Conservation (phyloP, 2,329 filamentous ascomycete genomes). For the Cladosporium colombiae region DNA sequence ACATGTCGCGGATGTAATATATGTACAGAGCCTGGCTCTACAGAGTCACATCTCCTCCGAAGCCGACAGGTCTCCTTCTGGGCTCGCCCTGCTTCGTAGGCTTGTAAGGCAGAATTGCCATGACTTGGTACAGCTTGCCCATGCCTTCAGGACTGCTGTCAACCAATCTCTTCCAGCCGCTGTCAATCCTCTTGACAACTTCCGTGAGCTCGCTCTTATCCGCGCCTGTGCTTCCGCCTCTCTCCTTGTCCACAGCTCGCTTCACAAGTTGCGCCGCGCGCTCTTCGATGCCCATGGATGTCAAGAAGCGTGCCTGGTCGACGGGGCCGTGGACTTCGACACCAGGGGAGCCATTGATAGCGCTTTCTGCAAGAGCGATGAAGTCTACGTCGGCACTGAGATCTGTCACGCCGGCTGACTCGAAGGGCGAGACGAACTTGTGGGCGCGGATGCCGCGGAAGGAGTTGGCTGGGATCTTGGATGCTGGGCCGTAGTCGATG, state of each 20-base stretch:
- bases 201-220: slow-evolving; percentile 47
- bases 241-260: slow-evolving; percentile 39
- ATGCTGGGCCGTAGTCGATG: slow-evolving; percentile 84
- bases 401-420: slow-evolving; percentile 78
- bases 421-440: slow-evolving; percentile 74
- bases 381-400: slow-evolving; percentile 95
- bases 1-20: neutral
- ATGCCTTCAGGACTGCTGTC: slow-evolving; percentile 81
- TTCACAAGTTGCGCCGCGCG: slow-evolving; percentile 68
- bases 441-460: slow-evolving; percentile 85
- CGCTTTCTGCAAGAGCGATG: slow-evolving; percentile 77
- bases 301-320: slow-evolving; percentile 78
- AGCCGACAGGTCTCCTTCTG: slow-evolving; percentile 78
- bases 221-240: slow-evolving; percentile 36
- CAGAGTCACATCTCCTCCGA: slow-evolving; percentile 67
- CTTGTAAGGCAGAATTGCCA: slow-evolving; percentile 75
- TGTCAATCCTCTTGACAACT: slow-evolving; percentile 64
- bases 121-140: slow-evolving; percentile 91
- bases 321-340: slow-evolving; percentile 93
- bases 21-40: slow-evolving; percentile 14
- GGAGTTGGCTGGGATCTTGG: slow-evolving; percentile 81
- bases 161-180: slow-evolving; percentile 78
- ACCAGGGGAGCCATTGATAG: slow-evolving; percentile 70
- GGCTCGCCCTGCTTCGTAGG: slow-evolving; percentile 62
- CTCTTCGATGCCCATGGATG: slow-evolving; percentile 78